Percentiles rank a stretch among this genome's conserved stretches.
phyloP scores from a whole-genome alignment of 768 basidiomycete species.

The Amyloporia xantha region DNA sequence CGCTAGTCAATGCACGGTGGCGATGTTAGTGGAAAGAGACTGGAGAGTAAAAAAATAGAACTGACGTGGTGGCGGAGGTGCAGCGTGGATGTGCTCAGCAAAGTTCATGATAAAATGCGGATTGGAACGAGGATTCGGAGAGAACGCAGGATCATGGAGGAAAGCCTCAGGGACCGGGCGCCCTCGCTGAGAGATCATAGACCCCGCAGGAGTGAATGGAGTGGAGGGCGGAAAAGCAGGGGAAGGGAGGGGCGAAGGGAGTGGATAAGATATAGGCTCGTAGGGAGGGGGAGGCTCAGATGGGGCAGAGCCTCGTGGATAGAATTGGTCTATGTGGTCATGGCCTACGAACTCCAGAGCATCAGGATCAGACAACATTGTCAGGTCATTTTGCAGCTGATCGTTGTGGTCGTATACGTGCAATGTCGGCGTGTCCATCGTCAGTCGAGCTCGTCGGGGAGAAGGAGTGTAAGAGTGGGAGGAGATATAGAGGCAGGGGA shows the following conservation, averaged over 20 bases:
- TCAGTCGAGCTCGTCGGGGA: not conserved
- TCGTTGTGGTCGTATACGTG: slow-evolving; percentile 1
- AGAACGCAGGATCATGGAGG: slow-evolving; percentile 29
- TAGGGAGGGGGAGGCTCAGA: slow-evolving; percentile 4
- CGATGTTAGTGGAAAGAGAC: not conserved
- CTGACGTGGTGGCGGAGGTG: slow-evolving; percentile 11
- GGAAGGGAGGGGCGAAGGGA: slow-evolving; percentile 1
- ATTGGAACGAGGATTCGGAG: slow-evolving; percentile 25
- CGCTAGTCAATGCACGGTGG: not conserved
- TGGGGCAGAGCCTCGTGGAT: not conserved
- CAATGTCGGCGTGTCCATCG: not conserved
- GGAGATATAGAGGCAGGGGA: not conserved
- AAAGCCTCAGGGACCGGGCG: slow-evolving; percentile 9
- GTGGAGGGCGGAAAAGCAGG: slow-evolving; percentile 3
- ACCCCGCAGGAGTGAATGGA: slow-evolving; percentile 3
- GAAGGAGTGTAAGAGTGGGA: not conserved
- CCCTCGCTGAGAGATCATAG: slow-evolving; percentile 6
- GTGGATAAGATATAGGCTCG: slow-evolving; percentile 7
- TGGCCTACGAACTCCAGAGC: slow-evolving; percentile 2
- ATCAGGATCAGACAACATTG: not conserved
- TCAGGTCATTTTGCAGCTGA: not conserved
- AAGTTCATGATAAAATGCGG: slow-evolving; percentile 25
- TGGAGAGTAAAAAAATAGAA: slow-evolving; percentile 3
- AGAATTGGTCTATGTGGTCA: not conserved
- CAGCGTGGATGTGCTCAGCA: slow-evolving; percentile 17